These are phyloP conservation scores for Gleditsia sinensis DNA, from an alignment of 306 rosid genomes.

Conservation along the genomic window DNA sequence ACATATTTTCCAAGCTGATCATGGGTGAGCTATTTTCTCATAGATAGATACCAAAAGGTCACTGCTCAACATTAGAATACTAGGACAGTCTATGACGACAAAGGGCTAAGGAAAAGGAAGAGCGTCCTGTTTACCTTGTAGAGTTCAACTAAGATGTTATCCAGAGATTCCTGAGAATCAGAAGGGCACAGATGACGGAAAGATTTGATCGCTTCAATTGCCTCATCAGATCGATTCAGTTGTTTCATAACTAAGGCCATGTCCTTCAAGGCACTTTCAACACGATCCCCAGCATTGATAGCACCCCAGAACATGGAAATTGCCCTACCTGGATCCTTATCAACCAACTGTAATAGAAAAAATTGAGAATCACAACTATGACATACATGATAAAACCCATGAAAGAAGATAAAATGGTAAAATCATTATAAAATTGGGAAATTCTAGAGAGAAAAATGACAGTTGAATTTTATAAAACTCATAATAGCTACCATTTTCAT, in stretches of 20 bases:
- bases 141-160: conserved; percentile 82
- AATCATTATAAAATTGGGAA: background rate
- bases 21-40: too few species aligned
- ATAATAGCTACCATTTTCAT: background rate
- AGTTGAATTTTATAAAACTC: background rate
- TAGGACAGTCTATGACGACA: conserved; percentile 2
- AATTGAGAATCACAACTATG: conserved; percentile 18
- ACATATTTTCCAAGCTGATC: too few species aligned
- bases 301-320: conserved; percentile 89
- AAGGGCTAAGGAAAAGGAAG: background rate
- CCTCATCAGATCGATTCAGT: conserved; percentile 81
- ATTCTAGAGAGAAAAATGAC: background rate
- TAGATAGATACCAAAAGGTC: too few species aligned
- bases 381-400: background rate
- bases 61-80: too few species aligned
- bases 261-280: conserved; percentile 93
- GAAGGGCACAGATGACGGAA: conserved; percentile 84
- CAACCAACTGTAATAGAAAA: conserved; percentile 61
- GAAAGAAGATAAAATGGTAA: background rate
- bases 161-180: conserved; percentile 88
- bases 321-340: conserved; percentile 81
- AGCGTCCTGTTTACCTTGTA: conserved; percentile 72
- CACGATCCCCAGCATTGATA: conserved; percentile 90
- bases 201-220: conserved; percentile 87
- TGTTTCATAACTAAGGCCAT: conserved; percentile 97